Percentiles rank a stretch among this genome's conserved stretches.
These are phyloP conservation scores for Phaeotremella fagi DNA, from an alignment of 768 basidiomycete species.

Conservation along the genomic window DNA sequence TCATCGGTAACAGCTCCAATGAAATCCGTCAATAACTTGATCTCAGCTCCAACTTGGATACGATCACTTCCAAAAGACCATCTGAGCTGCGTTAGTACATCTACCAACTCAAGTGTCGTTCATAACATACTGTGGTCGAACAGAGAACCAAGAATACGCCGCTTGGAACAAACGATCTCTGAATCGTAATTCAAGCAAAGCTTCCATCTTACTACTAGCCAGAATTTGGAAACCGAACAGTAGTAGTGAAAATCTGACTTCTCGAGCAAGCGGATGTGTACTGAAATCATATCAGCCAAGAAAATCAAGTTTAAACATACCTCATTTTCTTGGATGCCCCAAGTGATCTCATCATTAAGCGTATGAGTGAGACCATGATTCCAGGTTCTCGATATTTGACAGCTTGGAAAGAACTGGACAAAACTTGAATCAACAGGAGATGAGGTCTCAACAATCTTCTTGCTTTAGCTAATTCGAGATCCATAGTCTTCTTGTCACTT, in stretches of 20 bases:
- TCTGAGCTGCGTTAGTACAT: constrained; percentile 50
- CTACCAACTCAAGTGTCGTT: neutral
- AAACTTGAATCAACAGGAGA: constrained; percentile 73
- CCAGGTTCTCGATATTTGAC: constrained; percentile 80
- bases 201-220: constrained; percentile 79
- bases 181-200: constrained; percentile 68
- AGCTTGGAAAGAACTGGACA: constrained; percentile 88
- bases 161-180: constrained; percentile 71
- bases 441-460: constrained; percentile 76
- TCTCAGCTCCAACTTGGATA: constrained; percentile 80
- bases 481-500: constrained; percentile 77
- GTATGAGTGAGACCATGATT: constrained; percentile 78
- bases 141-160: constrained; percentile 89
- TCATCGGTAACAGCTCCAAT: constrained; percentile 71
- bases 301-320: constrained; percentile 50
- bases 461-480: constrained; percentile 65
- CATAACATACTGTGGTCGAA: constrained; percentile 76
- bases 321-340: constrained; percentile 67
- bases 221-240: constrained; percentile 89
- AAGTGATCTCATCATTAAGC: constrained; percentile 76
- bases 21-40: constrained; percentile 81
- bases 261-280: constrained; percentile 84
- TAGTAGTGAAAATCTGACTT: constrained; percentile 82
- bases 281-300: constrained; percentile 51
- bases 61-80: constrained; percentile 97